These are phyloP conservation scores for Isabelozyma heimii DNA, from an alignment of 805 yeast genomes.

Conservation along the genomic window DNA sequence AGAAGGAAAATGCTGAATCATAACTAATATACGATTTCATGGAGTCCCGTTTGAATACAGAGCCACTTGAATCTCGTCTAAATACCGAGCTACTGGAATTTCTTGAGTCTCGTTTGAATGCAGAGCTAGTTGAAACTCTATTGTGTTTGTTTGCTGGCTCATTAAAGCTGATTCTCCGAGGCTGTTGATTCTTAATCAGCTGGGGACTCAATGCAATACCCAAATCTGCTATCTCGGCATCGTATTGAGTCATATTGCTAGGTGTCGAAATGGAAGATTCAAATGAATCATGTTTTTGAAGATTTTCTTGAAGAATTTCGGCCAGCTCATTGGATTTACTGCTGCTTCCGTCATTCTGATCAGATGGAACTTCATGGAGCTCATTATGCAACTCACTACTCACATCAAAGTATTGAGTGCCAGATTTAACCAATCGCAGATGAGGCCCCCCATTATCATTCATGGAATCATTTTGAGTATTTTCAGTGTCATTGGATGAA, in stretches of 20 bases:
- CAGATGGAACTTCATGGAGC: not conserved
- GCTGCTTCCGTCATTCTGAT: not conserved
- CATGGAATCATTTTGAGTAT: not conserved
- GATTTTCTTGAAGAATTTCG: not conserved
- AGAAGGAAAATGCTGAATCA: conserved; percentile 52
- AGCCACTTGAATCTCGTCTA: conserved; percentile 3
- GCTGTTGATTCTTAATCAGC: conserved; percentile 18
- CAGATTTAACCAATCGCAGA: conserved; percentile 8
- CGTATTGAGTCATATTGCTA: conserved; percentile 36
- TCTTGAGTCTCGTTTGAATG: conserved; percentile 15
- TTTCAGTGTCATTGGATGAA: conserved; percentile 4
- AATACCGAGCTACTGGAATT: conserved; percentile 23
- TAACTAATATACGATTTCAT: conserved; percentile 55
- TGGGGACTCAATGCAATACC: conserved; percentile 43
- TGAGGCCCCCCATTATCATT: not conserved
- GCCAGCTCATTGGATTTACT: not conserved
- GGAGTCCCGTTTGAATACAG: conserved; percentile 35
- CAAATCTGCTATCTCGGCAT: conserved; percentile 41
- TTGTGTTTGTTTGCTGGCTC: conserved; percentile 10
- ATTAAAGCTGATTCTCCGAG: conserved; percentile 22
- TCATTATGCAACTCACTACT: conserved; percentile 10
- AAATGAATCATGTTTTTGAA: conserved; percentile 4
- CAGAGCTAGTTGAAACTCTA: not conserved
- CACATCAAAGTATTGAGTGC: conserved; percentile 22
- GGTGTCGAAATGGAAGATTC: conserved; percentile 28